Evolutionary conservation across 2,329 filamentous ascomycete species (phyloP).

Genomic region (Tolypocladium sp.): DNA sequence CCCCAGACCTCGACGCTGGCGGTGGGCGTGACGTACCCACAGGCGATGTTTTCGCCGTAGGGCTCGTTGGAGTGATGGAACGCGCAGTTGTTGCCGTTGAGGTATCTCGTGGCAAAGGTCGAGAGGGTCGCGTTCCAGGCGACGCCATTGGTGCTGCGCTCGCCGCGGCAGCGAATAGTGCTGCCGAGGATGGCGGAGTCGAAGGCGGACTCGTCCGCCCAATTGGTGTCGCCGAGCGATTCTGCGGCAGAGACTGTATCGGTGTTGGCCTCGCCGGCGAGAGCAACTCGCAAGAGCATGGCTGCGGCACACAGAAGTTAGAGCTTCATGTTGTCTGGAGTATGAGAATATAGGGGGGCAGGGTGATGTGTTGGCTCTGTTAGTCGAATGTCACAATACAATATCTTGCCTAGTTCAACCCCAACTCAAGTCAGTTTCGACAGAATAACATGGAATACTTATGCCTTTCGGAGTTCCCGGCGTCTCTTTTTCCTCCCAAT

Average conservation of each 20-base stretch:
- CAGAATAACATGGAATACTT: not conserved
- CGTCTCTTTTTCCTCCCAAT: not conserved
- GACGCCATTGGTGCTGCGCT: constrained; percentile 51
- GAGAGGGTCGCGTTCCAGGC: constrained; percentile 58
- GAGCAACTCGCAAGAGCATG: not conserved
- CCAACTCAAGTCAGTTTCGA: not conserved
- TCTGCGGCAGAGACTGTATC: not conserved
- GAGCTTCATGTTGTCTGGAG: not conserved
- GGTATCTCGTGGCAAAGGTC: constrained; percentile 42
- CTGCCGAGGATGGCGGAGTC: constrained; percentile 49
- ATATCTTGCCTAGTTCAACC: not conserved
- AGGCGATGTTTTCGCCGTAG: constrained; percentile 67
- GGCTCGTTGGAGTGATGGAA: constrained; percentile 52
- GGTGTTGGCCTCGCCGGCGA: not conserved
- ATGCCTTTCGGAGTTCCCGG: not conserved
- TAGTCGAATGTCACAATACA: not conserved
- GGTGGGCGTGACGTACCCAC: constrained; percentile 53
- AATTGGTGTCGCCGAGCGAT: not conserved
- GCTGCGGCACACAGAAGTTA: not conserved
- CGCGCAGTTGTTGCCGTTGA: constrained; percentile 28
- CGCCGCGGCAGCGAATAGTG: constrained; percentile 55
- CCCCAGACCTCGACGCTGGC: constrained; percentile 59
- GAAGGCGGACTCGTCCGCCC: constrained; percentile 21
- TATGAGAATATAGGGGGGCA: no score
- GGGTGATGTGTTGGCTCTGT: not conserved